Evolutionary conservation across 768 basidiomycete genomes (phyloP), one percentile per base, ranked within the genome.

Genomic region (Suillus cothurnatus): DNA sequence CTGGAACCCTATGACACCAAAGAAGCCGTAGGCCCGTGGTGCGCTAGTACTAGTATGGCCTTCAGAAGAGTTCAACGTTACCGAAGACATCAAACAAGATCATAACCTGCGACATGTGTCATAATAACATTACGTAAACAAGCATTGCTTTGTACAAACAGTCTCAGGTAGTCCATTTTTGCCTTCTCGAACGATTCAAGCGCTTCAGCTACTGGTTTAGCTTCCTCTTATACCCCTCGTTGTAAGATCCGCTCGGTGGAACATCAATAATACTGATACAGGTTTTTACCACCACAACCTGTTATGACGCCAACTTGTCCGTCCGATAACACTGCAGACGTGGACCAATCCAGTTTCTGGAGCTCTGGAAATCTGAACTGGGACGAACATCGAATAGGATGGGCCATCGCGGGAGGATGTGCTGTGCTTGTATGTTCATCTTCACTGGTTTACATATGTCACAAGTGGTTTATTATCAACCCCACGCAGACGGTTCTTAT

Each of bases 321-420:
- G 17, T 80, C 85, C 0, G 80, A 81, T 61, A 89, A 91, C 68
- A 76, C 80, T 0, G 66, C 74, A 31, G 73, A 65, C 1, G 71
- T 85, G 31, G 89, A 92, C 74, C 87, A 92, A 72, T 80, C 81
- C 57, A 78, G 76, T 12, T 92, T 92, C 72, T 92, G 89, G 90
- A 77, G 78, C 70, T 68, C 79, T 0, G 78, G 81, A 43, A 81
- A 83, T 14, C 60, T 84, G 26, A 79, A 88, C 70, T 90, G 88
- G 89, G 83, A 86, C 66, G 69, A 77, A 17, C 88, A 89, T 76
- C 80, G 85, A 69, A 87, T 91, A 73, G 91, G 91, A 59, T 92
- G 91, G 91, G 81, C 88, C 12, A 81, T 92, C 63, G 84, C 90
- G 19, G 91, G 91, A 32, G 82, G 79, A 19, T 89, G 86, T 69